phyloP scores from a whole-genome alignment of 1,284 basidiomycete species.

The Porogramme epimiltina region DNA sequence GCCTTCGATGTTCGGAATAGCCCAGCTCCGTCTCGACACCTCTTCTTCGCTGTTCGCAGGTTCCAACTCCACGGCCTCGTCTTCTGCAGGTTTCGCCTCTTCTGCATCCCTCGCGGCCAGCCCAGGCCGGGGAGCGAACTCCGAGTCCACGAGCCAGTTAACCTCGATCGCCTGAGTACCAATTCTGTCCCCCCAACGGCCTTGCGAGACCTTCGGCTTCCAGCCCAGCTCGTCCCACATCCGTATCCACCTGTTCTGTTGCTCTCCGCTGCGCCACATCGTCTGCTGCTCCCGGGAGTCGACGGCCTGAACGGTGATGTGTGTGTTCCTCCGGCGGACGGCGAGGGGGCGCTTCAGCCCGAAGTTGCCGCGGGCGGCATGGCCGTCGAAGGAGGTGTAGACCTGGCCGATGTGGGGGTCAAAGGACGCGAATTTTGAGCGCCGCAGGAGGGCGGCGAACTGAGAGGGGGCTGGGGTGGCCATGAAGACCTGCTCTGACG shows the following conservation, averaged over 20 bases:
- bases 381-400: conserved; percentile 66
- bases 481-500: conserved; percentile 26
- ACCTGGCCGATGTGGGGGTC: conserved; percentile 75
- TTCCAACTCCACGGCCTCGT: too few relatives aligned
- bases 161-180: conserved; percentile 30
- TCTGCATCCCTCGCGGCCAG: conserved; percentile 15
- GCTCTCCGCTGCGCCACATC: conserved; percentile 70
- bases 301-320: conserved; percentile 59
- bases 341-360: conserved; percentile 78
- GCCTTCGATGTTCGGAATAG: conserved; percentile 33
- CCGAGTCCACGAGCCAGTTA: conserved; percentile 51
- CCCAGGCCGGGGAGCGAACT: conserved; percentile 35
- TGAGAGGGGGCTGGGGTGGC: conserved; percentile 51
- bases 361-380: conserved; percentile 75
- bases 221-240: conserved; percentile 66
- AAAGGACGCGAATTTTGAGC: conserved; percentile 76
- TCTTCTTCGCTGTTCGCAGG: conserved; percentile 40
- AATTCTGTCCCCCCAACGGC: not conserved
- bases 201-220: conserved; percentile 32
- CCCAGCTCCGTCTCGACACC: conserved; percentile 37
- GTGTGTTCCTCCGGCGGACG: conserved; percentile 55
- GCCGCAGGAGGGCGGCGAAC: conserved; percentile 71
- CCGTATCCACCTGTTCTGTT: conserved; percentile 62
- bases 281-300: conserved; percentile 75
- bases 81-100: conserved; percentile 22